These are phyloP conservation scores for Porodaedalea pini DNA, from an alignment of 1,284 basidiomycete genomes.

Conservation along the genomic window DNA sequence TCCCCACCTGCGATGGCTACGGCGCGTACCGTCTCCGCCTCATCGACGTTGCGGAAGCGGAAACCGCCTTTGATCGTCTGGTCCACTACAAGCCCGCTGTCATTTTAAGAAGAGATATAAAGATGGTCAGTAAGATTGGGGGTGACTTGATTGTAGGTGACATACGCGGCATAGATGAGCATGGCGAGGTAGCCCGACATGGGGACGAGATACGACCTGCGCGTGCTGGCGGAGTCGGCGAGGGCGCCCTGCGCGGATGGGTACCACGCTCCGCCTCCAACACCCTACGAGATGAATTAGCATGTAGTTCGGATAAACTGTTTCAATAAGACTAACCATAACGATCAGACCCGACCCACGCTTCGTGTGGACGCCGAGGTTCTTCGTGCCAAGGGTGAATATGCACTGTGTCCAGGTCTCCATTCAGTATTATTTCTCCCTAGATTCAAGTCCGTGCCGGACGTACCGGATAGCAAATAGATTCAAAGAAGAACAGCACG, in stretches of 20 bases:
- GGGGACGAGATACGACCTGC: constrained; percentile 57
- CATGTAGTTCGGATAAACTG: constrained; percentile 11
- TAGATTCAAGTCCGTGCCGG: constrained; percentile 27
- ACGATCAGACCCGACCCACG: constrained; percentile 68
- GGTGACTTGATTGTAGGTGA: constrained; percentile 17
- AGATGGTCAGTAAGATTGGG: background rate
- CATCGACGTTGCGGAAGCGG: constrained; percentile 46
- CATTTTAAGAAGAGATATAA: background rate
- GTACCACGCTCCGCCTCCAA: constrained; percentile 75
- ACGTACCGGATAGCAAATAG: constrained; percentile 61
- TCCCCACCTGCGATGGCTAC: background rate
- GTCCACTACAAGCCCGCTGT: constrained; percentile 51
- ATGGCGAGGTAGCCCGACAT: constrained; percentile 58
- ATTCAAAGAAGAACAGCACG: constrained; percentile 75
- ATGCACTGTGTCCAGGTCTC: constrained; percentile 47
- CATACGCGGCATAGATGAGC: constrained; percentile 55
- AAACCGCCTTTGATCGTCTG: constrained; percentile 49
- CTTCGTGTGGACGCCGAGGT: constrained; percentile 68
- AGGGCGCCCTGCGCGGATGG: constrained; percentile 69
- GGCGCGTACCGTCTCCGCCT: constrained; percentile 24
- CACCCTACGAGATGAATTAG: constrained; percentile 40
- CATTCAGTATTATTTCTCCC: background rate
- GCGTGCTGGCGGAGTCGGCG: constrained; percentile 51
- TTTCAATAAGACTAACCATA: constrained; percentile 37
- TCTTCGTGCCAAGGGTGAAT: constrained; percentile 69